These are phyloP conservation scores for Eimeria maxima DNA, from an alignment of 169 alveolate species.

Conservation along the genomic window DNA sequence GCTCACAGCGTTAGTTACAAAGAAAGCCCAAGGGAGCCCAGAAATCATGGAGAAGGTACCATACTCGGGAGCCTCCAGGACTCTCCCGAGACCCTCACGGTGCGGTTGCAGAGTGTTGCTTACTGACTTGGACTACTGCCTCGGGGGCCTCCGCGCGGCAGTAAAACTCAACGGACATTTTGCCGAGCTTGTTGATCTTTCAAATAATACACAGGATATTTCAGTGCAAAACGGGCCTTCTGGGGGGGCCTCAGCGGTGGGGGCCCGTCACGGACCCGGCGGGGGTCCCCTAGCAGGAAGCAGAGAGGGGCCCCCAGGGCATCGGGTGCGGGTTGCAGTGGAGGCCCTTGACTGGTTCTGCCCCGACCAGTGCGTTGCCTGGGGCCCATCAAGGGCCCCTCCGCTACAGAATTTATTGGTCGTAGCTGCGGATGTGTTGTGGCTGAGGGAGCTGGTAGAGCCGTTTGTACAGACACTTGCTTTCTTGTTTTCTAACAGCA, in stretches of 20 bases:
- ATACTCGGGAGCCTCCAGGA: neutral
- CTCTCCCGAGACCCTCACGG: conserved; percentile 1
- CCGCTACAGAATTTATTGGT: neutral
- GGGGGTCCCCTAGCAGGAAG: neutral
- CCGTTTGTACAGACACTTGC: conserved; percentile 54
- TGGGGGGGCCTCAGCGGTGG: neutral
- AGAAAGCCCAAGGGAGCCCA: neutral
- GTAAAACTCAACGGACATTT: conserved; percentile 9
- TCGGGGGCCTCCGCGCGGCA: conserved; percentile 15
- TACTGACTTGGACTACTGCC: conserved; percentile 21
- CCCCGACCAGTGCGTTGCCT: conserved; percentile 39
- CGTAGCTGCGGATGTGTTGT: conserved; percentile 49
- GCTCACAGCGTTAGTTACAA: neutral
- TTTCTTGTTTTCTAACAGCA: neutral
- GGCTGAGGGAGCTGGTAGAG: conserved; percentile 45
- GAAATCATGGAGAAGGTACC: neutral
- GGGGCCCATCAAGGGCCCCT: conserved; percentile 11
- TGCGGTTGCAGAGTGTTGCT: conserved; percentile 21
- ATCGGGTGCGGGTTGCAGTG: conserved; percentile 34
- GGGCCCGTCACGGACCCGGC: neutral
- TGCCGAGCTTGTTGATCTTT: neutral
- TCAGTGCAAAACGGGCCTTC: neutral
- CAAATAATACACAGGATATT: neutral
- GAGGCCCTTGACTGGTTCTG: conserved; percentile 58
- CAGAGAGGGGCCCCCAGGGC: neutral